A percentile compares a stretch with the other conserved stretches of the same genome.
These are phyloP conservation scores for Plasmodium yoelii DNA, from an alignment of 169 alveolate genomes.

Conservation along the genomic window DNA sequence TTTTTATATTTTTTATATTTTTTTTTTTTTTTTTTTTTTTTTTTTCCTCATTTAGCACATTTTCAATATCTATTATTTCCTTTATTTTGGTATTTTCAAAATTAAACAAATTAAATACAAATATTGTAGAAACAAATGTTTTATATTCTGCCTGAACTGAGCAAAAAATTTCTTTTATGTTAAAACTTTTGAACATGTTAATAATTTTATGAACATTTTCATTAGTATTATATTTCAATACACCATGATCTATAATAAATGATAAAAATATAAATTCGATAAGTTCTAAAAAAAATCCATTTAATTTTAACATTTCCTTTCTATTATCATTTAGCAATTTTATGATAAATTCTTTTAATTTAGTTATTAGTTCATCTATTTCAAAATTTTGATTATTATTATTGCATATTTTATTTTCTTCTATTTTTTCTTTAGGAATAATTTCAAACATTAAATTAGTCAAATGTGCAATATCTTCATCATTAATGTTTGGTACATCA, in stretches of 20 bases:
- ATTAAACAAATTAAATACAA: background rate
- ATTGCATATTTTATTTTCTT: background rate
- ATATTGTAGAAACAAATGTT: slow-evolving; percentile 7
- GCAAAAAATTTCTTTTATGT: slow-evolving; percentile 2
- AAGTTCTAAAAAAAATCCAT: slow-evolving; percentile 33
- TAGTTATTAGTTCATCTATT: too few relatives aligned
- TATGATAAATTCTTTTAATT: too few relatives aligned
- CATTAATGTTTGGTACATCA: background rate
- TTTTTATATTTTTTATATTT: background rate
- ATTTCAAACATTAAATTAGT: background rate
- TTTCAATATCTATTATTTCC: background rate
- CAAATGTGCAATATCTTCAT: slow-evolving; percentile 8
- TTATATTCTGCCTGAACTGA: slow-evolving; percentile 10
- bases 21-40: background rate
- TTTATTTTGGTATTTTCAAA: background rate
- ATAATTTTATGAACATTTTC: slow-evolving; percentile 1
- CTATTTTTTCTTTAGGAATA: background rate
- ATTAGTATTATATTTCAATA: background rate
- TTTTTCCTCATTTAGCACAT: background rate
- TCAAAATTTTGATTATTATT: too few relatives aligned
- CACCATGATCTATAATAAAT: slow-evolving; percentile 3
- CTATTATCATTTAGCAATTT: background rate
- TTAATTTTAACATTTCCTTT: background rate
- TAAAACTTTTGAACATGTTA: background rate
- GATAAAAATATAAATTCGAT: slow-evolving; percentile 54